Base-by-base conservation (phyloP, 2,329 filamentous ascomycete genomes). In the Myriosclerotinia curreyana region DNA sequence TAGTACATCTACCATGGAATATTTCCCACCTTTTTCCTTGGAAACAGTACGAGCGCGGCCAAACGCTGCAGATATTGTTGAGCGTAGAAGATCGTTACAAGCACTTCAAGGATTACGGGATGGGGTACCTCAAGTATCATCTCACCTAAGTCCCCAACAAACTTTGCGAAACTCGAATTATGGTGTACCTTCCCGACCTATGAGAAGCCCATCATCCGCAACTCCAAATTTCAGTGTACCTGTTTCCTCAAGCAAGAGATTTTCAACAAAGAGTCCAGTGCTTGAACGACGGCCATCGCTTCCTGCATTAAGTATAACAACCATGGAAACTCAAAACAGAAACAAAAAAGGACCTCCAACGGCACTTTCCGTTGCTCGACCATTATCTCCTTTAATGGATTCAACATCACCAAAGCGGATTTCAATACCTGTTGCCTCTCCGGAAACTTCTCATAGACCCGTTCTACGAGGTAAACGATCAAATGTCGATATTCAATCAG, bases 1-100 rank as follows among this genome's bases (percentile, higher is more conserved):
- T 0, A 77, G 79, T 15, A 81, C 83, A 44, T 85, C 85, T 36
- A 66, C 66, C 14, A 69, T 69, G 36, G 72, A 74, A 31, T 70
- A 74, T n/a, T 49, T 62, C 3, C 53, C 65, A 11, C 46, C 63
- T 9, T 67, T 66, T 3, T 38, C 65, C 9, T 48, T 58, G 17
- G 71, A 73, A 25, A 69, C 71, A 31, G 44, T 52, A 34, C 66
- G 66, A 48, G 51, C 63, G 28, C 66, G 69, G 64, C 72, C 72
- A 20, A 74, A 72, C 65, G 70, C 69, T 38, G 62, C 64, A 12
- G 69, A 68, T 0, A 69, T 73, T 46, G 69, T 68, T 40, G 72
- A 74, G 51, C 72, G 72, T 14, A 66, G 73, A 62, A 70, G 69
- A 64, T 74, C 73, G 36, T 70, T 74, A 69, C 73, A 74, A 62